Evolutionary conservation across 441 rosid genomes (phyloP), one percentile per base, ranked within the genome.

Genomic region (Populus hybrid): DNA sequence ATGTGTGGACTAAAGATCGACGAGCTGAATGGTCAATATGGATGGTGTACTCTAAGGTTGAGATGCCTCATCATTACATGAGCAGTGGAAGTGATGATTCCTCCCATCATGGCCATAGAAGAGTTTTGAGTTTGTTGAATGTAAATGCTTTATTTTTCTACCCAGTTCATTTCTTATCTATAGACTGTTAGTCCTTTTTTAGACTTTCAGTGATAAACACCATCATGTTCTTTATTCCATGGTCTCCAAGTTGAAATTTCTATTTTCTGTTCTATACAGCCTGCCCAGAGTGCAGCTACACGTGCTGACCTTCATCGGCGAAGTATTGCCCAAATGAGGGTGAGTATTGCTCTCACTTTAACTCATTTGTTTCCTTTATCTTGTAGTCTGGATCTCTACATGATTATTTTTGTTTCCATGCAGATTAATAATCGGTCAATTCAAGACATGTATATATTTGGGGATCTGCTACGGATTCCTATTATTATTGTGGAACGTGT

Each of bases 21-120:
- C 90, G 88, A 84, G 92, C 93, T 74, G 99, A 93, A 86, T 95
- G 99, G 98, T 95, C 99, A 26, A 94, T 92, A 87, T 94, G 99
- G 99, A 92, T 91, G 95, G 94, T 92, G 70, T 89, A 91, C 82
- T 88, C 97, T 4, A 96, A 91, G 80, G 97, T 92, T 81, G 97
- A 94, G 84, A 90, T 96, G 95, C 97, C 98, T 50, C 94, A 87
- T 85, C 94, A 86, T 83, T 96, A 87, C 81, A 89, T 93, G 66
- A 90, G 86, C 79, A 90, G 94, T 72, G 87, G 92, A 79, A 80
- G 73, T 86, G 89, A 89, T 82, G 94, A 90, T 76, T 46, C 89
- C 78, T 76, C 90, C 69, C 84, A 86, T 84, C 88, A 82, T 70
- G 81, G 80, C 21, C 94, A 88, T 35, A 88, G 80, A 85, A 93